A percentile compares a stretch with the other conserved stretches of the same genome.
Conservation (phyloP, 768 basidiomycete genomes). For the Rhizopogon sp. region DNA sequence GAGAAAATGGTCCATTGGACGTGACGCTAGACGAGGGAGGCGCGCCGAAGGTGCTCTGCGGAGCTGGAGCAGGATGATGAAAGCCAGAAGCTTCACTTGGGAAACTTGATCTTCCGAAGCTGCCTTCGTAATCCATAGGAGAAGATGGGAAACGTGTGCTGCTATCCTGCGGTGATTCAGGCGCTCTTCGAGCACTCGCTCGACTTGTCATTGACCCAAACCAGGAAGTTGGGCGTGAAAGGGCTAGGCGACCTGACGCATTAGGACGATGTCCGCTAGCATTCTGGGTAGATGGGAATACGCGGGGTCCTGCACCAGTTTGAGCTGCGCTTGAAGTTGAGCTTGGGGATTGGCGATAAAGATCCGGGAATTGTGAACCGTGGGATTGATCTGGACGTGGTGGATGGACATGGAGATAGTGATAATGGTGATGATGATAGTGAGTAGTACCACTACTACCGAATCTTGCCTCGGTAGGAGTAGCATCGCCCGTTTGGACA, state of each 20-base stretch:
- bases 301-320: neutral
- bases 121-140: neutral
- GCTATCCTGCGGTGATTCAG: neutral
- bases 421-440: neutral
- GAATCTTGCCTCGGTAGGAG: neutral
- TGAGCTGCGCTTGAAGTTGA: neutral
- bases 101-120: neutral
- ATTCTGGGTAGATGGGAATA: neutral
- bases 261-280: neutral
- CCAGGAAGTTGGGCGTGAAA: neutral
- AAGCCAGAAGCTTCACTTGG: neutral
- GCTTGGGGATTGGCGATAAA: neutral
- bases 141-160: neutral
- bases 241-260: neutral
- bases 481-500: neutral
- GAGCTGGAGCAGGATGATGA: neutral
- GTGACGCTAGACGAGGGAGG: neutral
- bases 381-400: neutral
- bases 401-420: neutral
- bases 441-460: neutral
- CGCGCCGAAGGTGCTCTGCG: neutral
- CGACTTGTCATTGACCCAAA: slow-evolving; percentile 1
- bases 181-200: neutral
- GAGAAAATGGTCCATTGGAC: neutral
- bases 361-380: neutral